A percentile compares a stretch with the other conserved stretches of the same genome.
Evolutionary conservation across 495 filamentous ascomycete species (phyloP).

Genomic region (Daldinia caldariorum): DNA sequence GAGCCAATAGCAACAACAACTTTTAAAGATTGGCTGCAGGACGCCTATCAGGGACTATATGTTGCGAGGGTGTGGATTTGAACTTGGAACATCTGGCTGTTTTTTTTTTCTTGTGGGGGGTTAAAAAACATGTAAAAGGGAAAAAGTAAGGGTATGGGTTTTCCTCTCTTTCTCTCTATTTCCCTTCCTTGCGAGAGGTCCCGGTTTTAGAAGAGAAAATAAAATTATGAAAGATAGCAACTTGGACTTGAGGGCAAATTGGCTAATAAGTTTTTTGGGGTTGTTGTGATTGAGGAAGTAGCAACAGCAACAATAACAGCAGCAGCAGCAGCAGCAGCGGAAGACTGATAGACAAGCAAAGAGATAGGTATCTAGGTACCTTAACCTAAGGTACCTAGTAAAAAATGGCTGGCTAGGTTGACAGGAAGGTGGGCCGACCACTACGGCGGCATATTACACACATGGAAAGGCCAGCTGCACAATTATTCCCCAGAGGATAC

Average conservation of each 20-base stretch:
- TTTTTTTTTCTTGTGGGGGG: constrained; percentile 11
- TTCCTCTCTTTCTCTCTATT: constrained; percentile 18
- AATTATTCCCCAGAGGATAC: constrained; percentile 31
- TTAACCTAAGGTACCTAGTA: too few relatives aligned
- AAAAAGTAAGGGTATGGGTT: constrained; percentile 20
- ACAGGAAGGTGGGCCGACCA: constrained; percentile 37
- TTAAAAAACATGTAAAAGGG: constrained; percentile 13
- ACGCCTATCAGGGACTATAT: constrained; percentile 39
- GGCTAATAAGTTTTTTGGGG: constrained; percentile 45
- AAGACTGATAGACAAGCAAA: constrained; percentile 29
- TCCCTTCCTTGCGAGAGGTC: constrained; percentile 25
- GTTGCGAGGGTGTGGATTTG: constrained; percentile 37
- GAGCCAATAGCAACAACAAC: constrained; percentile 43
- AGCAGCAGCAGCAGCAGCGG: too few relatives aligned
- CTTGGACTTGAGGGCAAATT: constrained; percentile 43
- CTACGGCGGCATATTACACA: constrained; percentile 44
- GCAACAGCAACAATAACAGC: constrained; percentile 13
- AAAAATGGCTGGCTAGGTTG: constrained; percentile 37
- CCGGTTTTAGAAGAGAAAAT: constrained; percentile 29
- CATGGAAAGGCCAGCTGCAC: constrained; percentile 34
- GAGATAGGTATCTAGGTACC: too few relatives aligned
- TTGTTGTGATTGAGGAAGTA: constrained; percentile 37
- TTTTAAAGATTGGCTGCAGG: constrained; percentile 46
- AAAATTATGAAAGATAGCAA: constrained; percentile 27
- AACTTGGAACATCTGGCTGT: constrained; percentile 46